A percentile compares a stretch with the other conserved stretches of the same genome.
These are phyloP conservation scores for Pichia sp. DNA, from an alignment of 1,139 yeast species.

Conservation along the genomic window DNA sequence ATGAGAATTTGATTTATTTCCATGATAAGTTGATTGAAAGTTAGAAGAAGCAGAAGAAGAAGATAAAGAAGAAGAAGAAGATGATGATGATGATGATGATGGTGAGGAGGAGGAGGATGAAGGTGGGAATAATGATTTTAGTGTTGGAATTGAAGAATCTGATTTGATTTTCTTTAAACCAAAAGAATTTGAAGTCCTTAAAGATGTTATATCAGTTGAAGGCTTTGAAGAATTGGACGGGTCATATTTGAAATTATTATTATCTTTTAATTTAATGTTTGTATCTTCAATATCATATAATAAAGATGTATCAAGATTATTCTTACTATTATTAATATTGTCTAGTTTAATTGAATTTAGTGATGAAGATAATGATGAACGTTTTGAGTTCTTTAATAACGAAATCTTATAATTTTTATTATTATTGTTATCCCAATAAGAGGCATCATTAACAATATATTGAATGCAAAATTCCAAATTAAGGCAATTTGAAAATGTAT, in stretches of 20 bases:
- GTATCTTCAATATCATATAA: constrained; percentile 24
- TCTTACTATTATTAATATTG: background rate
- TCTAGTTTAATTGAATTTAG: background rate
- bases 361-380: background rate
- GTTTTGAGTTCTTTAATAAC: background rate
- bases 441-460: constrained; percentile 43
- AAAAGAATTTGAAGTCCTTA: constrained; percentile 23
- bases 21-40: background rate
- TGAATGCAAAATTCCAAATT: constrained; percentile 51
- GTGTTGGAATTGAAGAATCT: constrained; percentile 24
- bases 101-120: background rate
- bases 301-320: background rate
- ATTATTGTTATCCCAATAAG: constrained; percentile 74
- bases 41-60: background rate
- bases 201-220: constrained; percentile 6
- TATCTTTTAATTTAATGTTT: constrained; percentile 24
- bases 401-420: constrained; percentile 49
- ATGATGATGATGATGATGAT: background rate
- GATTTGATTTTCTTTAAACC: constrained; percentile 26
- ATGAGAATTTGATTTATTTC: constrained; percentile 6
- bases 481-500: constrained; percentile 30
- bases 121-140: constrained; percentile 5
- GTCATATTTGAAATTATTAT: constrained; percentile 20
- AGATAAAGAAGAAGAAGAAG: background rate
- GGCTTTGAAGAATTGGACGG: constrained; percentile 12